Conservation (phyloP, 2,329 filamentous ascomycete genomes). For the Teratosphaeria gauchensis region DNA sequence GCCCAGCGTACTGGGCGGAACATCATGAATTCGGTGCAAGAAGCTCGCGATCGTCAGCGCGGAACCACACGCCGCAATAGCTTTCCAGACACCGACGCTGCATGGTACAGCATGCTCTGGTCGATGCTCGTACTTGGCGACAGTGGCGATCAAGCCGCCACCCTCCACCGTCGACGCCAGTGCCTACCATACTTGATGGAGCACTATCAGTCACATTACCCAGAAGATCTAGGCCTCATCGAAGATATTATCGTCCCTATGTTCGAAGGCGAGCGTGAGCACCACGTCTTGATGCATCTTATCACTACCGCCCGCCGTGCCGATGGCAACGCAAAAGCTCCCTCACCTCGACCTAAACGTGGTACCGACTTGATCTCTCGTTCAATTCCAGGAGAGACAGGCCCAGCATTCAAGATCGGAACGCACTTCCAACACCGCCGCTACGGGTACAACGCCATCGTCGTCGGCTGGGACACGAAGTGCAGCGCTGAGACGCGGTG, state of each 20-base stretch:
- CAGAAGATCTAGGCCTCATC: slow-evolving; percentile 63
- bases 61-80: slow-evolving; percentile 23
- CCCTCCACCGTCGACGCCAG: slow-evolving; percentile 38
- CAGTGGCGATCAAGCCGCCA: slow-evolving; percentile 8
- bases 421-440: slow-evolving; percentile 76
- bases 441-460: slow-evolving; percentile 69
- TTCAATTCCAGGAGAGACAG: not conserved
- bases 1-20: slow-evolving; percentile 70
- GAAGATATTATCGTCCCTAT: slow-evolving; percentile 58
- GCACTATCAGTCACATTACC: slow-evolving; percentile 54
- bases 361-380: not conserved
- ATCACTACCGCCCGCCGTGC: slow-evolving; percentile 47
- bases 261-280: slow-evolving; percentile 42
- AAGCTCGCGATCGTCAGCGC: slow-evolving; percentile 27
- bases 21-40: slow-evolving; percentile 62
- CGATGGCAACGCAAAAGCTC: slow-evolving; percentile 39
- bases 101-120: slow-evolving; percentile 68
- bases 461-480: slow-evolving; percentile 74
- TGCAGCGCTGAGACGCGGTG: slow-evolving; percentile 51
- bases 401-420: slow-evolving; percentile 60
- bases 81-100: slow-evolving; percentile 44
- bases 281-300: slow-evolving; percentile 44
- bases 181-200: slow-evolving; percentile 56
- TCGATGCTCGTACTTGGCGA: slow-evolving; percentile 41
- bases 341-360: not conserved